Percentiles rank a stretch among this genome's conserved stretches.
Evolutionary conservation across 352 stramenopile genomes (phyloP).

Genomic region (Pythium aphanidermatum): DNA sequence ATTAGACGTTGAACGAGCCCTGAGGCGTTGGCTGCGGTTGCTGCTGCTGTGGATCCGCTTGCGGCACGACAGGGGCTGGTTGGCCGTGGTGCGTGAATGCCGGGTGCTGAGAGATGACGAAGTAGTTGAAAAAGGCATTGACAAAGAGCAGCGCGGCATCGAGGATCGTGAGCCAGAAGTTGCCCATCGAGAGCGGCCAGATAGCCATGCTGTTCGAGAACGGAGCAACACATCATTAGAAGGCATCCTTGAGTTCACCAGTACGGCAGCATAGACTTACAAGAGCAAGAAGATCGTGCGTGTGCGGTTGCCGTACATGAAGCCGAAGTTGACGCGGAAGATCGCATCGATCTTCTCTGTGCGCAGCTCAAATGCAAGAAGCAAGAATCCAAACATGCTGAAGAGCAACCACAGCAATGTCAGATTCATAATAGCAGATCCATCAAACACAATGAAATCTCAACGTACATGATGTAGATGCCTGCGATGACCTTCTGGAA

Average conservation of each 20-base stretch:
- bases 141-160: conserved; percentile 84
- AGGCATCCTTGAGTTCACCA: too few species aligned
- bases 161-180: conserved; percentile 86
- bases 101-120: conserved; percentile 73
- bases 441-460: neutral
- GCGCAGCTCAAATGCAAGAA: conserved; percentile 80
- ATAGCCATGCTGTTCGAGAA: conserved; percentile 65
- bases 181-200: conserved; percentile 86
- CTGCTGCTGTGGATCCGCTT: conserved; percentile 2
- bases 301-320: conserved; percentile 88
- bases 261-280: conserved; percentile 59
- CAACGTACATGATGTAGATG: conserved; percentile 83
- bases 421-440: neutral
- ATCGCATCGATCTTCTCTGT: conserved; percentile 76
- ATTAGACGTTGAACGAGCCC: conserved; percentile 23
- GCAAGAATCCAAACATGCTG: conserved; percentile 73
- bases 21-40: conserved; percentile 8
- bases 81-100: conserved; percentile 17
- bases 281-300: conserved; percentile 86
- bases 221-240: neutral
- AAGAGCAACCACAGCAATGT: neutral
- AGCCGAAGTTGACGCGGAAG: conserved; percentile 83
- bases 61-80: too few species aligned
- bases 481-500: conserved; percentile 81
- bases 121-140: conserved; percentile 91